Evolutionary conservation across 768 basidiomycete species (phyloP).

Genomic region (Psilocybe cubensis): DNA sequence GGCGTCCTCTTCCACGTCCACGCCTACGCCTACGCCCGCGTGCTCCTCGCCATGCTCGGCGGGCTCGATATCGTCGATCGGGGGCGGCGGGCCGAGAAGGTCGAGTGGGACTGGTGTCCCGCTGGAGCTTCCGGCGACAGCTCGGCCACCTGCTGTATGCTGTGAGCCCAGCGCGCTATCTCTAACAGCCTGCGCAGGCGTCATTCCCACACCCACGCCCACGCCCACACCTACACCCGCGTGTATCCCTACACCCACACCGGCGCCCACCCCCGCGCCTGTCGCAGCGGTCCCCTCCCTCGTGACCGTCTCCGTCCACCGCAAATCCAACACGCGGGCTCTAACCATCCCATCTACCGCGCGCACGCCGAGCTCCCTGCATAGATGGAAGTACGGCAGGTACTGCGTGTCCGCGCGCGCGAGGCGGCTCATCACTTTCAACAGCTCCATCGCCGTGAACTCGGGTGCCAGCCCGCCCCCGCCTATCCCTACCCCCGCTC

Average conservation of each 20-base stretch:
- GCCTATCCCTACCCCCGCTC: too few species aligned
- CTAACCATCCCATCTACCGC: slow-evolving; percentile 88
- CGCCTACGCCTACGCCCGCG: too few species aligned
- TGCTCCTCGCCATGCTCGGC: too few species aligned
- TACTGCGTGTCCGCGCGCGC: slow-evolving; percentile 64
- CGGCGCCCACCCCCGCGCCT: slow-evolving; percentile 17
- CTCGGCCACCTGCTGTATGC: slow-evolving; percentile 1
- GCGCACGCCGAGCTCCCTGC: slow-evolving; percentile 80
- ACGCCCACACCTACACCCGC: too few species aligned
- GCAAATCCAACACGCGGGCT: slow-evolving; percentile 71
- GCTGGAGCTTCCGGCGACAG: not conserved
- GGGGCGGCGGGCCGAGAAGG: slow-evolving; percentile 30
- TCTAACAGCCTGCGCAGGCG: slow-evolving; percentile 1
- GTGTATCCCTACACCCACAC: not conserved
- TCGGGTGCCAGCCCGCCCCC: slow-evolving; percentile 39
- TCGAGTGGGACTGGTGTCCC: slow-evolving; percentile 14
- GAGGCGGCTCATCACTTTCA: slow-evolving; percentile 82
- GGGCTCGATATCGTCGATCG: too few species aligned
- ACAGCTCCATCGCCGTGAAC: slow-evolving; percentile 78
- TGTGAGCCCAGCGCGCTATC: slow-evolving; percentile 15
- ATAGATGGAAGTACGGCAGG: slow-evolving; percentile 80
- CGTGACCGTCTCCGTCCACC: slow-evolving; percentile 76
- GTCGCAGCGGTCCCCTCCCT: slow-evolving; percentile 45
- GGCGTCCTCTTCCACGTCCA: too few species aligned
- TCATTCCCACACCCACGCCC: too few species aligned